Base-by-base conservation (phyloP, 2,329 filamentous ascomycete genomes). In the Cyclaneusma minus region DNA sequence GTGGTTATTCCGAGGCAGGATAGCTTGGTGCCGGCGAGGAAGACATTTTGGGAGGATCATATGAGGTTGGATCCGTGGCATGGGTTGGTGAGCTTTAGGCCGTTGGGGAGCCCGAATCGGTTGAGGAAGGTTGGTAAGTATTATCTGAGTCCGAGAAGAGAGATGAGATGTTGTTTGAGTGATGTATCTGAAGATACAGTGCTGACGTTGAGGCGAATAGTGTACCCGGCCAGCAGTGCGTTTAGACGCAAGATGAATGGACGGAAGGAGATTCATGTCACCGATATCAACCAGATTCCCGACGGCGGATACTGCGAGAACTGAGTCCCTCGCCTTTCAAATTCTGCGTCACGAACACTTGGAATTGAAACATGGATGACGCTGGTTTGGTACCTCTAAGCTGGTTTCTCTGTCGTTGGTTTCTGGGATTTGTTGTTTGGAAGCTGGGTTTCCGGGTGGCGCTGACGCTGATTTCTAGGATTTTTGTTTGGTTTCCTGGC, bases 1-100 rank as follows among this genome's bases (percentile, higher is more conserved):
- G 35, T 56, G 9, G 37, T 45, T 11, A 43, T 56, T 8, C 52
- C 50, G 3, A 49, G 49, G 35, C 54, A 60, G 32, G 50, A 58
- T 24, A 50, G 44, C 11, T 57, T 54, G 25, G 45, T 50, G 25
- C 43, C 47, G 25, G 45, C 51, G 24, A 37, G 51, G 13, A 54
- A 52, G 41, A 43, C 40, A 1, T 57, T 57, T 28, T 58, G 50
- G 52, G 52, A 60, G 26, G 51, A 58, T 32, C 47, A 55, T 25
- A 50, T 58, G 42, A 43, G 48, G 22, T 29, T 58, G 8, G 49
- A 60, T 40, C 50, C 51, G 5, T 59, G 52, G 51, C 42, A 50
- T 39, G 54, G 54, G 3, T 39, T 58, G 31, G 49, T 50, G 35
- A 45, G 33, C n/a, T 42, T 55, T 11, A 48, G 55, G 33, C 55